phyloP scores from a whole-genome alignment of 1,284 basidiomycete species.

The Moesziomyces antarcticus region DNA sequence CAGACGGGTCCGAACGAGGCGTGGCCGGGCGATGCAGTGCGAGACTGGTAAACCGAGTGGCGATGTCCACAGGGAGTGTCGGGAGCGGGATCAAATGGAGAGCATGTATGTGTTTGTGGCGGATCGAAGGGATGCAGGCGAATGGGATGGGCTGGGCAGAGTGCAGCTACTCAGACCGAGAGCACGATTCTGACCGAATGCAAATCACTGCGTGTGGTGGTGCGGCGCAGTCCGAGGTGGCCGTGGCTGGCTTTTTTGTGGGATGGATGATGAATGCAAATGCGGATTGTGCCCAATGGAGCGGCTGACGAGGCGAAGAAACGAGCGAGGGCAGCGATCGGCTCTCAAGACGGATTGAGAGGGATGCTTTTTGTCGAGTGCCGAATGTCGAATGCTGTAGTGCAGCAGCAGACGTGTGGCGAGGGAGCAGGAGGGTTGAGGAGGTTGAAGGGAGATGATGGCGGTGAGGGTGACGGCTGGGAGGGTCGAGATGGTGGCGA shows the following conservation, averaged over 20 bases:
- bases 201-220: constrained; percentile 4
- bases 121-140: constrained; percentile 1
- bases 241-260: not conserved
- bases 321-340: constrained; percentile 28
- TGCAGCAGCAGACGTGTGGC: constrained; percentile 2
- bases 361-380: constrained; percentile 8
- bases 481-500: constrained; percentile 18
- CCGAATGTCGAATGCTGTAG: constrained; percentile 5
- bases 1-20: not conserved
- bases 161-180: too few relatives aligned
- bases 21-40: constrained; percentile 1
- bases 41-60: constrained; percentile 10
- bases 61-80: constrained; percentile 12
- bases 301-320: constrained; percentile 6
- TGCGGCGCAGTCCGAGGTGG: not conserved
- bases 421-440: constrained; percentile 7
- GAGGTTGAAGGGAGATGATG: constrained; percentile 2
- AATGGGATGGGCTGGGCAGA: not conserved
- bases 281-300: not conserved
- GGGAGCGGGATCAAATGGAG: constrained; percentile 17
- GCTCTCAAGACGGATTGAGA: not conserved
- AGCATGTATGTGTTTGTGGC: constrained; percentile 27
- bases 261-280: not conserved
- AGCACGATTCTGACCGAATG: not conserved
- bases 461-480: not conserved